A percentile compares a stretch with the other conserved stretches of the same genome.
These are phyloP conservation scores for Ophiostoma perfectum DNA, from an alignment of 2,329 filamentous ascomycete species.

Conservation along the genomic window DNA sequence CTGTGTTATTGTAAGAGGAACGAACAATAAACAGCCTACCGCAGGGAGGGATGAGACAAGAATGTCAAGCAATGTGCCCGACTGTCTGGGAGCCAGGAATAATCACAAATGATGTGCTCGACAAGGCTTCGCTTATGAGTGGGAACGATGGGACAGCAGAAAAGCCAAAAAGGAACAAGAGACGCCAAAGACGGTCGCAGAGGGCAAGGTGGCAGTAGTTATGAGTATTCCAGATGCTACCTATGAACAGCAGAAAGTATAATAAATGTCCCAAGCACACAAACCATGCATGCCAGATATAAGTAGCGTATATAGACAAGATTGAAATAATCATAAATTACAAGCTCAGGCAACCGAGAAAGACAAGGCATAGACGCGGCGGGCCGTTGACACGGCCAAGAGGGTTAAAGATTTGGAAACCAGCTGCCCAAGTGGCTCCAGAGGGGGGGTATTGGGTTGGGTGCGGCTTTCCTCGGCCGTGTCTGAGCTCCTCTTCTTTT, in stretches of 20 bases:
- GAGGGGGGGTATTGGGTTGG: too few relatives aligned
- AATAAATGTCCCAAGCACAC: neutral
- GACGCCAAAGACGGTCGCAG: neutral
- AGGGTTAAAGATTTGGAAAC: neutral
- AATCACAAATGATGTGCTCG: neutral
- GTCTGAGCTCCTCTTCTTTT: neutral
- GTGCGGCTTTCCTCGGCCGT: neutral
- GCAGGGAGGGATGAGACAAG: slow-evolving; percentile 1
- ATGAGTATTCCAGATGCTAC: neutral
- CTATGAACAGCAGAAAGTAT: neutral
- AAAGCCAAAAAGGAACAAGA: neutral
- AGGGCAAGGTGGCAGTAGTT: neutral
- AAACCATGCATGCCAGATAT: neutral
- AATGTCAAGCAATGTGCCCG: neutral
- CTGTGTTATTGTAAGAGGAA: neutral
- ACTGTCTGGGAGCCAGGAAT: slow-evolving; percentile 1
- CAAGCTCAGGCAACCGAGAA: neutral
- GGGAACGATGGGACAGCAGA: neutral
- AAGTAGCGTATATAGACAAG: neutral
- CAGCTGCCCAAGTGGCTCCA: neutral
- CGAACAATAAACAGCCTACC: neutral
- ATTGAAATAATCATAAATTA: neutral
- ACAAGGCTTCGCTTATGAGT: neutral
- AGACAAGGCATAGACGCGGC: neutral
- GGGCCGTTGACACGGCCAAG: neutral